Conservation (phyloP, 345 rosid species). For the Excoecaria agallocha region DNA sequence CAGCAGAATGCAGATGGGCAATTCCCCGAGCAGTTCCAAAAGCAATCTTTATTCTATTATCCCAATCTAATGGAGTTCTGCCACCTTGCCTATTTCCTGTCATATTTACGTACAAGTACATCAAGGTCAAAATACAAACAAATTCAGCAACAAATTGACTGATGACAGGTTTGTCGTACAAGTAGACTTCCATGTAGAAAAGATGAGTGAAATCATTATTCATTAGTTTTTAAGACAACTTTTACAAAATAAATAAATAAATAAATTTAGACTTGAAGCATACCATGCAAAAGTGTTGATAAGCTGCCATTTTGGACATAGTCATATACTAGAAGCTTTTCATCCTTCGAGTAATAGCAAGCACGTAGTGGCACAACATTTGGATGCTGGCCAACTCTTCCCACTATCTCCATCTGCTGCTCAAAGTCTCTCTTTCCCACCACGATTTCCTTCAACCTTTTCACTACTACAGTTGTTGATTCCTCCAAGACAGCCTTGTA, state of each 20-base stretch:
- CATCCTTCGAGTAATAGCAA: conserved; percentile 87
- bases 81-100: conserved; percentile 60
- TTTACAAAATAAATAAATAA: neutral
- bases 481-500: conserved; percentile 89
- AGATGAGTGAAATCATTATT: neutral
- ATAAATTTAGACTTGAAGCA: neutral
- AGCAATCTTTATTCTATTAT: conserved; percentile 59
- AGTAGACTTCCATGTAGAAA: neutral
- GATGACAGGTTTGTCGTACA: neutral
- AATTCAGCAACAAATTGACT: neutral
- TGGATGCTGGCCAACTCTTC: conserved; percentile 62
- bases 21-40: conserved; percentile 68
- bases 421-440: conserved; percentile 83
- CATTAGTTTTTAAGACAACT: neutral
- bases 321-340: conserved; percentile 80
- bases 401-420: conserved; percentile 85
- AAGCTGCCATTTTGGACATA: conserved; percentile 57
- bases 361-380: conserved; percentile 74
- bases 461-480: conserved; percentile 74
- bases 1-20: conserved; percentile 65
- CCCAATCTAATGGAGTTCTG: conserved; percentile 67
- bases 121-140: conserved; percentile 5
- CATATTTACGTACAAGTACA: conserved; percentile 3
- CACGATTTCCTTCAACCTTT: conserved; percentile 75
- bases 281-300: conserved; percentile 77